Evolutionary conservation across 371 early-diverging fungal species (phyloP).

Genomic region (Actinomortierella ambigua): DNA sequence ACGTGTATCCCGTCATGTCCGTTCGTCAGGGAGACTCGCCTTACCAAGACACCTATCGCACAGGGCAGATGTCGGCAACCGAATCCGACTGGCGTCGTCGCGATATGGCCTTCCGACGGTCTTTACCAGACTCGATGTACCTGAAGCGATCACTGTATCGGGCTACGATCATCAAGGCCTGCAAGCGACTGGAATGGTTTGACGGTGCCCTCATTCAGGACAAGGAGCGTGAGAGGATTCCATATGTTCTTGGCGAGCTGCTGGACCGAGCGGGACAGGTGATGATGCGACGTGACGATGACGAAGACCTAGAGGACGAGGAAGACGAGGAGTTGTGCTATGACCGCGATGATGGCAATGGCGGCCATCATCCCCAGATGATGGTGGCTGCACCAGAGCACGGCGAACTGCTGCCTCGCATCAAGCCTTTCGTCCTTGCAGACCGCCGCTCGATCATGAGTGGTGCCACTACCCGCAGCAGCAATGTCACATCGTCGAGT

Average conservation of each 20-base stretch:
- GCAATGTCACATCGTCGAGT: too few species aligned
- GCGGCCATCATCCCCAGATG: slow-evolving; percentile 5
- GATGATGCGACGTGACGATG: slow-evolving; percentile 10
- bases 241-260: slow-evolving; percentile 23
- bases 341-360: slow-evolving; percentile 16
- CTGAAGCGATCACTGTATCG: slow-evolving; percentile 52
- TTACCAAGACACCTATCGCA: slow-evolving; percentile 36
- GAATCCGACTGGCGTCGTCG: slow-evolving; percentile 51
- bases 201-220: slow-evolving; percentile 47
- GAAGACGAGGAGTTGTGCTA: slow-evolving; percentile 36
- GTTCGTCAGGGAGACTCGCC: slow-evolving; percentile 27
- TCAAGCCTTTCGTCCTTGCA: too few species aligned
- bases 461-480: too few species aligned
- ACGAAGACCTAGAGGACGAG: slow-evolving; percentile 6
- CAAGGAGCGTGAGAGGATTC: slow-evolving; percentile 36
- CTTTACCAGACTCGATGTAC: slow-evolving; percentile 50
- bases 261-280: slow-evolving; percentile 1
- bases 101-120: slow-evolving; percentile 46
- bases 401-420: too few species aligned
- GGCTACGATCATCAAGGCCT: slow-evolving; percentile 51
- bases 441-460: too few species aligned
- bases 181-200: slow-evolving; percentile 49
- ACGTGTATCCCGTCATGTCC: slow-evolving; percentile 46
- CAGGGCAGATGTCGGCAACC: slow-evolving; percentile 30
- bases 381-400: background rate